These are phyloP conservation scores for Apophysomyces variabilis DNA, from an alignment of 371 early-diverging fungal species.

Conservation along the genomic window DNA sequence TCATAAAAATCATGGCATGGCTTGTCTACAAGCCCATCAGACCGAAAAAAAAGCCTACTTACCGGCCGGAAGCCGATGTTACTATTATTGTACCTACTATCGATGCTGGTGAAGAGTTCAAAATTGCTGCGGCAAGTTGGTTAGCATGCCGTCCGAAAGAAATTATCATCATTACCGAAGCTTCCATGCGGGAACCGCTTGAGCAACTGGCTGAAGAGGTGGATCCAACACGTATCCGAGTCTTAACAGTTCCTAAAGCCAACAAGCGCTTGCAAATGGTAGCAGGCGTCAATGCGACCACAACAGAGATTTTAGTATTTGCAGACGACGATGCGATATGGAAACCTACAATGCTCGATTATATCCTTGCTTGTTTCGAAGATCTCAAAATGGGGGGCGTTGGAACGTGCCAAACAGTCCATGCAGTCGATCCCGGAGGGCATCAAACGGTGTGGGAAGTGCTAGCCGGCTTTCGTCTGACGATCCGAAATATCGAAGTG, in stretches of 20 bases:
- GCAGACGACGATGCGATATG: slow-evolving; percentile 83
- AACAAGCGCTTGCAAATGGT: slow-evolving; percentile 80
- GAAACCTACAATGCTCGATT: slow-evolving; percentile 64
- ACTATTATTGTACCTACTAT: slow-evolving; percentile 80
- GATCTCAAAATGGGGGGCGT: slow-evolving; percentile 77
- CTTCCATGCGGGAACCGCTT: slow-evolving; percentile 55
- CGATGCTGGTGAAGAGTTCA: slow-evolving; percentile 79
- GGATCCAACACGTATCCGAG: slow-evolving; percentile 50
- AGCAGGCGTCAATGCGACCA: slow-evolving; percentile 66
- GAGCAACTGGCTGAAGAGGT: slow-evolving; percentile 53
- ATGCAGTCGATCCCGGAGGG: slow-evolving; percentile 53
- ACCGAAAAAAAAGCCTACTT: slow-evolving; percentile 58
- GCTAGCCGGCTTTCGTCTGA: slow-evolving; percentile 71
- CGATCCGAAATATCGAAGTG: slow-evolving; percentile 78
- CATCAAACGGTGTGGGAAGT: slow-evolving; percentile 77
- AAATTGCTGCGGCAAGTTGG: slow-evolving; percentile 71
- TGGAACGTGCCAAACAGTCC: slow-evolving; percentile 64
- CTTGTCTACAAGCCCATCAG: slow-evolving; percentile 57
- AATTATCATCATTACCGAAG: slow-evolving; percentile 64
- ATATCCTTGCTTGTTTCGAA: slow-evolving; percentile 78
- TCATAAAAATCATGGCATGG: slow-evolving; percentile 65
- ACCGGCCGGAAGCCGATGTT: slow-evolving; percentile 63
- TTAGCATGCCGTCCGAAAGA: slow-evolving; percentile 69
- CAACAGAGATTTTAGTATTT: slow-evolving; percentile 73
- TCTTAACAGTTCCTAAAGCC: slow-evolving; percentile 60